Evolutionary conservation across 495 filamentous ascomycete species (phyloP).

Genomic region (Aspergillus hancockii): DNA sequence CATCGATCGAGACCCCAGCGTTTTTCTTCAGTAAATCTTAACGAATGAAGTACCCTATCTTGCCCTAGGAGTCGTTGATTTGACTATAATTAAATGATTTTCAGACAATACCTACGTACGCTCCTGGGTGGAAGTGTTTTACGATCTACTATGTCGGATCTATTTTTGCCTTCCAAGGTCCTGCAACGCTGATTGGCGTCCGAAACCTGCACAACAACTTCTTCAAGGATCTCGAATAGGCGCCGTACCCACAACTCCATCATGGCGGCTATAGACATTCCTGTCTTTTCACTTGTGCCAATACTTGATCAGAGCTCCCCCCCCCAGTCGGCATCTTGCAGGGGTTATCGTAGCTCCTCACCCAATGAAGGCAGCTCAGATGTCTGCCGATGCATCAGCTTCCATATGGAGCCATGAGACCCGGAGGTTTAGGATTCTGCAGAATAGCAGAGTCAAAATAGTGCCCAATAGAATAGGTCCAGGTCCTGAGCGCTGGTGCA

Average conservation of each 20-base stretch:
- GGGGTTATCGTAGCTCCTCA: background rate
- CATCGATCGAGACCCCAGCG: background rate
- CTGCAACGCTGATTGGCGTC: slow-evolving; percentile 2
- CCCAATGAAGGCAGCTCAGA: slow-evolving; percentile 2
- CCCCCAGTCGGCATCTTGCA: background rate
- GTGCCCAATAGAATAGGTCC: background rate
- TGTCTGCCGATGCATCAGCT: background rate
- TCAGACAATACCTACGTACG: background rate
- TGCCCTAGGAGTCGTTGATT: too few species aligned
- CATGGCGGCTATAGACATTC: slow-evolving; percentile 4
- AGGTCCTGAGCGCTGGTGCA: slow-evolving; percentile 5
- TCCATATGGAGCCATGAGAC: background rate
- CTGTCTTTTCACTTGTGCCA: slow-evolving; percentile 1
- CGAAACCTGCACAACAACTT: background rate
- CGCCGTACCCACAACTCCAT: slow-evolving; percentile 6
- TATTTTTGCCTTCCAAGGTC: slow-evolving; percentile 4
- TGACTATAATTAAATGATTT: too few species aligned
- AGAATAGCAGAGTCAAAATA: slow-evolving; percentile 6
- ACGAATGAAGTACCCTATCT: too few species aligned
- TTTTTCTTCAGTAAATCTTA: background rate
- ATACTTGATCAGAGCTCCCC: background rate
- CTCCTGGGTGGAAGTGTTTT: background rate
- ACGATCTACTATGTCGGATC: background rate
- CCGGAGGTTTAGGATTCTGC: slow-evolving; percentile 9
- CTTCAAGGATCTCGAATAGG: slow-evolving; percentile 2